phyloP scores from a whole-genome alignment of 164 flowering plant species.

The Malania oleifera region DNA sequence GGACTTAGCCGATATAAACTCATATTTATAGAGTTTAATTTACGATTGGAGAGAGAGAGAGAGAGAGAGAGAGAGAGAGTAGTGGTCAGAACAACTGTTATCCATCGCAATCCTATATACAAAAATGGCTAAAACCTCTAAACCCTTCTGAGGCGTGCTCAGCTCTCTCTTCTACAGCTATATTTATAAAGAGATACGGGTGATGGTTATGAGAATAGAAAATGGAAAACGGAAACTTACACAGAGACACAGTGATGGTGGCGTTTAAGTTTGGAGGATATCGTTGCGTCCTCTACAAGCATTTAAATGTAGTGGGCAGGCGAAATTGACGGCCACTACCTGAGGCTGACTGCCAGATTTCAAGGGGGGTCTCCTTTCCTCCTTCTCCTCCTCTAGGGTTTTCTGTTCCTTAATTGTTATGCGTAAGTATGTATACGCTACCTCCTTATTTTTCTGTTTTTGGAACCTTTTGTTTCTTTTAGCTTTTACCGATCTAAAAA shows the following conservation, averaged over 20 bases:
- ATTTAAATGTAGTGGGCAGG: conserved; percentile 16
- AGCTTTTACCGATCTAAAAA: no score
- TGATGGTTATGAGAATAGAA: conserved; percentile 16
- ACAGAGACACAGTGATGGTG: conserved; percentile 22
- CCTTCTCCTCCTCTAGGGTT: not conserved
- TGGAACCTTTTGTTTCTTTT: not conserved
- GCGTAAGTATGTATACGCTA: no score
- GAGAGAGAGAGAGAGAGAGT: not conserved
- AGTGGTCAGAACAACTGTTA: conserved; percentile 41
- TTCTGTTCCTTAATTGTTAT: conserved; percentile 11
- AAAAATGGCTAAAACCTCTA: conserved; percentile 29
- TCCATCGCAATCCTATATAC: conserved; percentile 51
- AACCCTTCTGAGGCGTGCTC: conserved; percentile 23
- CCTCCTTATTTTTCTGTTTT: conserved; percentile 12
- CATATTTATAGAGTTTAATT: no score
- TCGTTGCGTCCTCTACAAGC: conserved; percentile 41
- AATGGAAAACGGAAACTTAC: conserved; percentile 19
- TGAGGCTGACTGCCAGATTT: conserved; percentile 20
- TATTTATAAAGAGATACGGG: conserved; percentile 8
- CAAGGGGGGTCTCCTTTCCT: not conserved
- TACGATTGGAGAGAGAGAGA: conserved; percentile 15
- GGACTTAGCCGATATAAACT: no score
- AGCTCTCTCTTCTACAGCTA: conserved; percentile 19
- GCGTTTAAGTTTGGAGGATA: conserved; percentile 25
- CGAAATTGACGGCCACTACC: conserved; percentile 22